Conservation (phyloP, 331 rosid species). For the Acacia pycnantha region DNA sequence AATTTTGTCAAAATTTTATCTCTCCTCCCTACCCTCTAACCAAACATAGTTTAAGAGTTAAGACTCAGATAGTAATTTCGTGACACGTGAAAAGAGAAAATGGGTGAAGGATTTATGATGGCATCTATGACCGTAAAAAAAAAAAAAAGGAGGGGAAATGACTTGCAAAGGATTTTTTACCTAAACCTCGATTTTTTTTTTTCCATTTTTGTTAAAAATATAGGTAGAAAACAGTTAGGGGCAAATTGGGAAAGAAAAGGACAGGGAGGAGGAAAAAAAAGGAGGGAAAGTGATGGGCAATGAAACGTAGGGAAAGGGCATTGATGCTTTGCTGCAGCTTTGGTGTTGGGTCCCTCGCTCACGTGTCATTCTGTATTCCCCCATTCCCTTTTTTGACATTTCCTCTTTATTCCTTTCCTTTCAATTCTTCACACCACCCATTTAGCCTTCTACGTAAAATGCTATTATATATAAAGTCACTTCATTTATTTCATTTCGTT, state of each 20-base stretch:
- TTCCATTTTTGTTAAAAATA: background rate
- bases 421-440: background rate
- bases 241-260: background rate
- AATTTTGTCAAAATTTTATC: too few relatives aligned
- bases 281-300: constrained; percentile 25
- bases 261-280: background rate
- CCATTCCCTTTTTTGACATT: background rate
- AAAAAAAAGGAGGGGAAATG: background rate
- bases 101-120: background rate
- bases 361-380: constrained; percentile 30
- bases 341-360: constrained; percentile 56
- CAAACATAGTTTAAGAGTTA: too few relatives aligned
- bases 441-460: background rate
- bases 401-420: background rate
- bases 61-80: background rate
- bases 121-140: background rate
- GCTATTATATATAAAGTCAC: background rate
- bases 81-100: background rate
- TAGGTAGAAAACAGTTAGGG: background rate
- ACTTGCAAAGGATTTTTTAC: background rate
- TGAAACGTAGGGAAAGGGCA: constrained; percentile 34
- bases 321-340: constrained; percentile 30
- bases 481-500: too few relatives aligned
- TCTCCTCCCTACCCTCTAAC: too few relatives aligned
- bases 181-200: background rate